Percentiles rank a stretch among this genome's conserved stretches.
phyloP scores from a whole-genome alignment of 1,284 basidiomycete species.

The Moesziomyces sp. region DNA sequence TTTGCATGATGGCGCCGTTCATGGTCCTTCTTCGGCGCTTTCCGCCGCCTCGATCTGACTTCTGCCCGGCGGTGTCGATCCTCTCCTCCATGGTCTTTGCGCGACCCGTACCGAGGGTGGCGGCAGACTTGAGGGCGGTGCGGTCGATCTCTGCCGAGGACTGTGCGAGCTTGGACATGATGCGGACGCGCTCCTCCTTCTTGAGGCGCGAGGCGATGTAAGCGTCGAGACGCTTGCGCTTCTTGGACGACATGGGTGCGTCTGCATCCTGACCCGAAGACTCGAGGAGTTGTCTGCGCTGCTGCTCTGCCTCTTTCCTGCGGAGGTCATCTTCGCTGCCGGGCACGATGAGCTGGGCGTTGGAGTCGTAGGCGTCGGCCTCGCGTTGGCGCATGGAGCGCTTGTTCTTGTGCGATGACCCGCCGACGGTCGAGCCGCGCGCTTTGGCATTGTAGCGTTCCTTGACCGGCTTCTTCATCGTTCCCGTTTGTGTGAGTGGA shows the following conservation, averaged over 20 bases:
- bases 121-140: slow-evolving; percentile 58
- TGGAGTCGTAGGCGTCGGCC: slow-evolving; percentile 48
- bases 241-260: slow-evolving; percentile 63
- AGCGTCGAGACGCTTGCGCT: slow-evolving; percentile 67
- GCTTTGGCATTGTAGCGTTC: slow-evolving; percentile 67
- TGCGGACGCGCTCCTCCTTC: slow-evolving; percentile 62
- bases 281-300: slow-evolving; percentile 47
- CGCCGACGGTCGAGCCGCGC: slow-evolving; percentile 58
- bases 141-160: slow-evolving; percentile 61
- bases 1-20: slow-evolving; percentile 44
- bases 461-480: slow-evolving; percentile 47
- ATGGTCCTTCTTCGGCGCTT: slow-evolving; percentile 26
- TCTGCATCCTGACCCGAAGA: slow-evolving; percentile 48
- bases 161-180: slow-evolving; percentile 63
- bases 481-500: neutral
- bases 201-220: slow-evolving; percentile 67
- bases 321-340: slow-evolving; percentile 44
- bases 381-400: slow-evolving; percentile 48
- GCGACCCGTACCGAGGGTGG: slow-evolving; percentile 63
- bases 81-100: slow-evolving; percentile 55
- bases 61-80: slow-evolving; percentile 51
- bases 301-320: slow-evolving; percentile 41
- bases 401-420: slow-evolving; percentile 64
- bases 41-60: slow-evolving; percentile 14
- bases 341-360: slow-evolving; percentile 59